These are phyloP conservation scores for Chaetomiaceae sp. DNA, from an alignment of 2,329 filamentous ascomycete species.

Conservation along the genomic window DNA sequence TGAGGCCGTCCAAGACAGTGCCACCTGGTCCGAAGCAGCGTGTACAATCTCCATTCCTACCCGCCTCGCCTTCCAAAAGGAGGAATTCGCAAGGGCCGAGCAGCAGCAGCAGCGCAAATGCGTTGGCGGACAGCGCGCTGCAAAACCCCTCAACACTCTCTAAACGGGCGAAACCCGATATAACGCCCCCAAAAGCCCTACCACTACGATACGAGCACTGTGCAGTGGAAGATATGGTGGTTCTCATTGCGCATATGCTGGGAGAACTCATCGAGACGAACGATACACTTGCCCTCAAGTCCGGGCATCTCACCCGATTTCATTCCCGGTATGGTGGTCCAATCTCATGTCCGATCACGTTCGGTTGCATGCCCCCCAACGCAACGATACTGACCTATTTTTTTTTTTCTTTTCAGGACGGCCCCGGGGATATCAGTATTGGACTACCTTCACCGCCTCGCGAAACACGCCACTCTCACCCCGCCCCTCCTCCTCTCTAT, in stretches of 20 bases:
- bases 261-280: conserved; percentile 92
- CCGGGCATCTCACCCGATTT: conserved; percentile 85
- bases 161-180: conserved; percentile 52
- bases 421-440: conserved; percentile 88
- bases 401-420: conserved; percentile 38
- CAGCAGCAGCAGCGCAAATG: conserved; percentile 19
- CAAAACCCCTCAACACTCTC: conserved; percentile 29
- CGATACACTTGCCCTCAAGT: conserved; percentile 77
- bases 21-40: conserved; percentile 22
- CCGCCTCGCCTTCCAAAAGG: conserved; percentile 34
- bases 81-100: conserved; percentile 41
- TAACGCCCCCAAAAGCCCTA: conserved; percentile 52
- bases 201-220: conserved; percentile 77
- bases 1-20: conserved; percentile 25
- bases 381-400: conserved; percentile 25
- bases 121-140: conserved; percentile 18
- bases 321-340: conserved; percentile 83
- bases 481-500: conserved; percentile 94
- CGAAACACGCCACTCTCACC: conserved; percentile 87
- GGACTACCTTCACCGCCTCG: conserved; percentile 89
- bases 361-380: neutral
- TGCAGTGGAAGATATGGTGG: conserved; percentile 77
- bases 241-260: conserved; percentile 91
- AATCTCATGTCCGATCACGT: no score
- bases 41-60: conserved; percentile 7